A percentile compares a stretch with the other conserved stretches of the same genome.
These are phyloP conservation scores for Macadamia tetraphylla DNA, from an alignment of 164 flowering plant species.

Conservation along the genomic window DNA sequence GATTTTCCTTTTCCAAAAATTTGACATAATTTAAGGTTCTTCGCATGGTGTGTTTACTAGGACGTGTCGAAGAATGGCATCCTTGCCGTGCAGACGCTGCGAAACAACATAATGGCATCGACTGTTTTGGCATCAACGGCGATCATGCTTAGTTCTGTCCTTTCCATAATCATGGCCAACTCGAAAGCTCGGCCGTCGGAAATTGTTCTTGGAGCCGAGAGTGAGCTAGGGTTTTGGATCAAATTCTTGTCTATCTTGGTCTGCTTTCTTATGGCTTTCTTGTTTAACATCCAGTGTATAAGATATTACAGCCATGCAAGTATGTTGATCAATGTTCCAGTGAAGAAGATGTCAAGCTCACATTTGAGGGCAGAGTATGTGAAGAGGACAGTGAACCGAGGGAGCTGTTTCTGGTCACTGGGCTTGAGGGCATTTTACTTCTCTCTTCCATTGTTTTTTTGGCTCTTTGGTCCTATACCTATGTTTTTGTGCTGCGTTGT, in stretches of 20 bases:
- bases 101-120: too few species aligned
- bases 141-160: too few species aligned
- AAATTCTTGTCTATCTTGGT: conserved; percentile 52
- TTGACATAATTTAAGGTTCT: too few species aligned
- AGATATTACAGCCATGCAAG: conserved; percentile 70
- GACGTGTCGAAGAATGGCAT: too few species aligned
- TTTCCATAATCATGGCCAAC: too few species aligned
- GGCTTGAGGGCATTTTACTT: conserved; percentile 51
- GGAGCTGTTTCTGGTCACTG: conserved; percentile 28
- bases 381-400: conserved; percentile 34
- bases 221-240: conserved; percentile 32
- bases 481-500: conserved; percentile 43
- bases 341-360: conserved; percentile 26
- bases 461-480: conserved; percentile 75
- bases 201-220: conserved; percentile 30
- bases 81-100: too few species aligned
- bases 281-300: conserved; percentile 58
- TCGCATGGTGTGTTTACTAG: too few species aligned
- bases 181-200: not conserved
- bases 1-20: too few species aligned
- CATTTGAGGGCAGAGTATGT: conserved; percentile 39
- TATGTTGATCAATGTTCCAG: conserved; percentile 58
- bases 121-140: too few species aligned
- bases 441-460: conserved; percentile 58
- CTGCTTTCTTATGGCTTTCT: conserved; percentile 54